These are phyloP conservation scores for Botrytis sinoallii DNA, from an alignment of 2,329 filamentous ascomycete species.

Conservation along the genomic window DNA sequence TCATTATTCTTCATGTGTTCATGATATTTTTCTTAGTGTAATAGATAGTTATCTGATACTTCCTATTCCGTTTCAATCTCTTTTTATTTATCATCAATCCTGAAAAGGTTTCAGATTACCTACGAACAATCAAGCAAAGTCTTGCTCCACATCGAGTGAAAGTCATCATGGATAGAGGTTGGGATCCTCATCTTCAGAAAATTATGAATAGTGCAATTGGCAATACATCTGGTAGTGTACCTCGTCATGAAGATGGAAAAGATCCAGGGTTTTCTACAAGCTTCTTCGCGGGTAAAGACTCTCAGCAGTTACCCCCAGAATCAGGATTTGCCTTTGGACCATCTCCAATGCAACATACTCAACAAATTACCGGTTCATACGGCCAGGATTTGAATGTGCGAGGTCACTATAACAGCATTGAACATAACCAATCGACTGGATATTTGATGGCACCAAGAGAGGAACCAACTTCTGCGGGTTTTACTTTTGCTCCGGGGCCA, in stretches of 20 bases:
- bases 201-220: conserved; percentile 28
- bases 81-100: neutral
- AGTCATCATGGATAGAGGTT: conserved; percentile 11
- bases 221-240: neutral
- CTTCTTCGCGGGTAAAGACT: neutral
- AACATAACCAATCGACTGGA: neutral
- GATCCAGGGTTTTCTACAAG: neutral
- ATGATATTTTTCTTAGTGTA: neutral
- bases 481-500: neutral
- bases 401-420: neutral
- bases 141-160: neutral
- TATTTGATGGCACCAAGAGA: conserved; percentile 6
- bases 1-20: neutral
- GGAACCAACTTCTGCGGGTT: neutral
- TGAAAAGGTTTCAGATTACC: neutral
- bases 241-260: neutral
- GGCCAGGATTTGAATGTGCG: neutral
- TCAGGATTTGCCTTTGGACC: conserved; percentile 5
- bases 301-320: neutral
- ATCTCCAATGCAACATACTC: neutral
- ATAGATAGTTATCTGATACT: neutral
- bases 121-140: neutral
- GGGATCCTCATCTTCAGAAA: conserved; percentile 30
- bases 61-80: neutral
- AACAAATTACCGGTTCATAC: neutral